These are phyloP conservation scores for Ampelocalamus luodianensis DNA, from an alignment of 176 grass and related monocot genomes.

Conservation along the genomic window DNA sequence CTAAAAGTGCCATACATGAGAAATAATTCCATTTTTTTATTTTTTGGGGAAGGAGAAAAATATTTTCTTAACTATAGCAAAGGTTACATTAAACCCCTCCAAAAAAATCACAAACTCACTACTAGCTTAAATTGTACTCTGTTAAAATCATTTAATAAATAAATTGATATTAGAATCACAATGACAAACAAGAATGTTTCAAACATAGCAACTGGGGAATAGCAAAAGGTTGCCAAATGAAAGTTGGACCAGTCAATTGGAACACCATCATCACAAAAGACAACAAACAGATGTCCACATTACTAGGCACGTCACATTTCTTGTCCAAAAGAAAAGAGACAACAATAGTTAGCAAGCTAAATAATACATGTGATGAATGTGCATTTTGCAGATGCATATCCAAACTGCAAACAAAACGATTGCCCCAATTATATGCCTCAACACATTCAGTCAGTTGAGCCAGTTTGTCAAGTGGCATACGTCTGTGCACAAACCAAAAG, in stretches of 20 bases:
- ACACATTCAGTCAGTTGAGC: neutral
- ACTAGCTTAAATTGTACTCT: neutral
- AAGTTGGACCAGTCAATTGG: slow-evolving; percentile 9
- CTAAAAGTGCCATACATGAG: neutral
- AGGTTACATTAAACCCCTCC: neutral
- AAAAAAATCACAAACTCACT: neutral
- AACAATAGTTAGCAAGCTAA: neutral
- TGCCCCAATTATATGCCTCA: slow-evolving; percentile 20
- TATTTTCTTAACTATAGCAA: neutral
- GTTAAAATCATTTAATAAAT: neutral
- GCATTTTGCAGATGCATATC: neutral
- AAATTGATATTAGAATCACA: neutral
- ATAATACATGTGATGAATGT: slow-evolving; percentile 35
- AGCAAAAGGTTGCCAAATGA: neutral
- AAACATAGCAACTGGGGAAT: neutral
- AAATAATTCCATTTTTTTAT: neutral
- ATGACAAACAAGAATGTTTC: neutral
- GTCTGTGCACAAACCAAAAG: neutral
- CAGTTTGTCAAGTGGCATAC: neutral
- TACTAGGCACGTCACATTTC: neutral
- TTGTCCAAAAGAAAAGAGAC: slow-evolving; percentile 24
- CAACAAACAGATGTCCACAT: slow-evolving; percentile 20
- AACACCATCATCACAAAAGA: neutral
- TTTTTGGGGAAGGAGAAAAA: neutral
- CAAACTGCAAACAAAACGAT: neutral